These are phyloP conservation scores for Volutella citrinella DNA, from an alignment of 2,329 filamentous ascomycete species.

Conservation along the genomic window DNA sequence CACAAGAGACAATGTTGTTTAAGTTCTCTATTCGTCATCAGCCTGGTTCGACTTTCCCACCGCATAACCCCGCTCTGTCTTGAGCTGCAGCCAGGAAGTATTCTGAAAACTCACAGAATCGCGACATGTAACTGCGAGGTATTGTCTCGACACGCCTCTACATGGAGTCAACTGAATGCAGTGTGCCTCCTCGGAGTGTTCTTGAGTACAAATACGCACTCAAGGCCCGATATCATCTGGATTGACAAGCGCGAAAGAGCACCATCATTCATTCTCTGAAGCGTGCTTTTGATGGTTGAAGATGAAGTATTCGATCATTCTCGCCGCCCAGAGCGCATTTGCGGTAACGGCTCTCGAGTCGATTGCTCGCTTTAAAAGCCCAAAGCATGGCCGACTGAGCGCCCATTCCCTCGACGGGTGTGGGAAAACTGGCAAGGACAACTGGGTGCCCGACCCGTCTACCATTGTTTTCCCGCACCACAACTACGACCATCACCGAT, in stretches of 20 bases:
- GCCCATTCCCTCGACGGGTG: constrained; percentile 18
- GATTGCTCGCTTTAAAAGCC: constrained; percentile 18
- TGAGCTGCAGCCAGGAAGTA: no score
- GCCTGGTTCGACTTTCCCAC: no score
- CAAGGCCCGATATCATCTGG: background rate
- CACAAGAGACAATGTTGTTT: no score
- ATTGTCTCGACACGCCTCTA: no score
- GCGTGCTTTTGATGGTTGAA: constrained; percentile 11
- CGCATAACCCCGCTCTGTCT: no score
- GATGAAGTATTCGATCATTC: constrained; percentile 24
- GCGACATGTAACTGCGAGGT: no score
- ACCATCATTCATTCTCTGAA: no score
- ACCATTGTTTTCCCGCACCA: constrained; percentile 24
- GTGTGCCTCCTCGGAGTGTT: no score
- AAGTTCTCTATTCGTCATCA: no score
- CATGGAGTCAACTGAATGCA: no score
- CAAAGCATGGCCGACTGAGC: constrained; percentile 7
- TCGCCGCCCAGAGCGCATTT: constrained; percentile 21
- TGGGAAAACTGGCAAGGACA: constrained; percentile 19
- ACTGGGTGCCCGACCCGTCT: constrained; percentile 22
- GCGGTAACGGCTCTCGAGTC: constrained; percentile 21
- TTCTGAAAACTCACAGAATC: no score
- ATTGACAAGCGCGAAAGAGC: no score
- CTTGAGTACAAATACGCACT: background rate
- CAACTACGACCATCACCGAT: constrained; percentile 16